Evolutionary conservation across 2,329 filamentous ascomycete species (phyloP).

Genomic region (Chalaropsis thielavioides): DNA sequence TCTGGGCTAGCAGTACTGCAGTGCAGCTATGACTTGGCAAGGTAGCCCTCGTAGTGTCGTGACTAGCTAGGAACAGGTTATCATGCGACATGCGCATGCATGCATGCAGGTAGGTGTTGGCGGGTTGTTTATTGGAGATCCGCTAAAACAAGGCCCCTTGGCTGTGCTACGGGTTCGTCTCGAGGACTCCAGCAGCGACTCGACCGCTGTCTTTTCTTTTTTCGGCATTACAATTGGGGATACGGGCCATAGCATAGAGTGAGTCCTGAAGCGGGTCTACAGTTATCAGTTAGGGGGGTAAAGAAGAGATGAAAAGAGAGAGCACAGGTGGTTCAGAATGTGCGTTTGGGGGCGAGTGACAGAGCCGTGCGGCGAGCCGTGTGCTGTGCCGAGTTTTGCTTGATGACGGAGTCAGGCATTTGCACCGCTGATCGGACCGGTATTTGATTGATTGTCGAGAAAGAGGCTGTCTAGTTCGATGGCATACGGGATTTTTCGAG

Average conservation of each 20-base stretch:
- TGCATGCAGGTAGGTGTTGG: neutral
- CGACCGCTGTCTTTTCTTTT: neutral
- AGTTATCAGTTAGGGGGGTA: neutral
- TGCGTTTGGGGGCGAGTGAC: neutral
- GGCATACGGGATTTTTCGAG: no score
- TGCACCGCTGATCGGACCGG: neutral
- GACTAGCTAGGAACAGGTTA: neutral
- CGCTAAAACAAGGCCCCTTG: neutral
- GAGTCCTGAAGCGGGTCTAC: neutral
- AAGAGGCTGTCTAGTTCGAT: neutral
- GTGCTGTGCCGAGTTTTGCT: neutral
- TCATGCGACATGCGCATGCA: neutral
- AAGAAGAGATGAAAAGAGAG: constrained; percentile 1
- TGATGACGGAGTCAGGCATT: neutral
- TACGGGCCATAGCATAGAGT: neutral
- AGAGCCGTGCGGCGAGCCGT: neutral
- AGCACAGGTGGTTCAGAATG: neutral
- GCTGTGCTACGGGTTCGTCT: neutral
- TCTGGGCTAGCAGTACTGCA: neutral
- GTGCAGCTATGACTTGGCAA: neutral
- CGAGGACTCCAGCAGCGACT: neutral
- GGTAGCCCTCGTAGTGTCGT: neutral
- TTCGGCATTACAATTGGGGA: neutral
- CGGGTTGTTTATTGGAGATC: neutral
- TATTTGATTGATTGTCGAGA: neutral